Base-by-base conservation (phyloP, 208 protist genomes). In the Acanthamoeba lenticulata region DNA sequence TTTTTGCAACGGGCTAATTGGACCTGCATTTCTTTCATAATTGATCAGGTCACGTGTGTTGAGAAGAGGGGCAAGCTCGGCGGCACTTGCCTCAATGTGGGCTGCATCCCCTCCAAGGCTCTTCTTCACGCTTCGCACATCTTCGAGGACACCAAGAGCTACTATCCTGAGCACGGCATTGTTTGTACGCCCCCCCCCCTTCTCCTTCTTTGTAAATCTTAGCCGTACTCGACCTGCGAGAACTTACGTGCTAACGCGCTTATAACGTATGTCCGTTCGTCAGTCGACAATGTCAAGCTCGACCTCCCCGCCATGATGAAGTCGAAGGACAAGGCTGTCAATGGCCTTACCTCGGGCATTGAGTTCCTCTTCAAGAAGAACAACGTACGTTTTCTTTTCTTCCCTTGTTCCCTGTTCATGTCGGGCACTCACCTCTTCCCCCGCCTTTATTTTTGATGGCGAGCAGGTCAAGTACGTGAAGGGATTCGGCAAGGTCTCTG, bases 301-400 rank as follows among this genome's bases (percentile, higher is more conserved):
- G 98, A 99, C 94, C 94, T 99, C 0, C 34, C 94, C 1, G 97
- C 97, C 92, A 99, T 99, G 98, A 99, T 99, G 97, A 95, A 91
- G 79, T 96, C 99, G 90, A 99, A 99, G 97, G 97, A 98, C 34
- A 99, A 98, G 94, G 96, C 98, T 38, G 99, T 99, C 13, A 98
- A 96, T 72, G 97, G 96, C 24, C 97, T 99, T 29, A 94, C 94
- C 27, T 44, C 29, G 3, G 99, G 99, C 88, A 99, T 99, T 89
- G 99, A 99, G 97, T 97, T 98, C 60, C 97, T 99, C n/a, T 99
- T 99, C 97, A 99, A 99, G 96, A 99, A 99, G 98, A 99, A 99
- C 97, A 99, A 99, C 94, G 98, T 98, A 44, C 13, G 45, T 55
- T 3, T 92, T 29, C n/a, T n/a, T 79, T 62, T 19, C 32, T 40